Base-by-base conservation (phyloP, 1,284 basidiomycete species). In the Sporisorium graminicola region DNA sequence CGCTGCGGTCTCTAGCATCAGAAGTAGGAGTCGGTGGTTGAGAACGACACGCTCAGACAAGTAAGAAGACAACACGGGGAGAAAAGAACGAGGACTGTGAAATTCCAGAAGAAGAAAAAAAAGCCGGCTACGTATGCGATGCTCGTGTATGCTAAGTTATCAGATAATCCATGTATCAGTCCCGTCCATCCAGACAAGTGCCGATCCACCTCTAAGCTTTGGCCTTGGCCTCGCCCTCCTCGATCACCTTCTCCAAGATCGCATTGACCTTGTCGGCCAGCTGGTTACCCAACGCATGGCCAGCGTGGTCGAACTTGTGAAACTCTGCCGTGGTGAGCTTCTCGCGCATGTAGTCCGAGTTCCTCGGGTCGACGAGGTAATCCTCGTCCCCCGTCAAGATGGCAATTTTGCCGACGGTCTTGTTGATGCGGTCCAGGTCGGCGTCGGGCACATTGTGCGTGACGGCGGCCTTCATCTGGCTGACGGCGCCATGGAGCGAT, bases 331-430 rank as follows among this genome's bases (percentile, higher is more conserved):
- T 89, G 0, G 90, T 89, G 90, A 95, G 91, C 42, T 87, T 80
- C n/a, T 86, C 78, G 77, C 90, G 90, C 44, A 95, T 83, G 33
- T 89, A 87, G 6, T 86, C 75, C 26, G 91, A 92, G 71, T 92
- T 90, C 2, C 80, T 77, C 0, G 90, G 88, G 18, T 88, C 80
- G 26, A 95, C 89, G 3, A 95, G 86, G 52, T 90, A 78, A 82
- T 95, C 94, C 2, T 89, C 85, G 75, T 93, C 91, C 2, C 93
- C 94, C 0, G 90, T 92, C 18, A 94, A 80, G 69, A 95, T 91
- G 14, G 89, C 73, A 4, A 94, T 89, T 42, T 77, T 89, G 12
- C 89, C 88, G 16, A 94, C 88, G 3, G 86, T 86, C 0, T 84
- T 81, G 2, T 91, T 89, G 51, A 95, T 90, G 37, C 80, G 80